phyloP scores from a whole-genome alignment of 257 asterid genomes.

The Solanum phureja region DNA sequence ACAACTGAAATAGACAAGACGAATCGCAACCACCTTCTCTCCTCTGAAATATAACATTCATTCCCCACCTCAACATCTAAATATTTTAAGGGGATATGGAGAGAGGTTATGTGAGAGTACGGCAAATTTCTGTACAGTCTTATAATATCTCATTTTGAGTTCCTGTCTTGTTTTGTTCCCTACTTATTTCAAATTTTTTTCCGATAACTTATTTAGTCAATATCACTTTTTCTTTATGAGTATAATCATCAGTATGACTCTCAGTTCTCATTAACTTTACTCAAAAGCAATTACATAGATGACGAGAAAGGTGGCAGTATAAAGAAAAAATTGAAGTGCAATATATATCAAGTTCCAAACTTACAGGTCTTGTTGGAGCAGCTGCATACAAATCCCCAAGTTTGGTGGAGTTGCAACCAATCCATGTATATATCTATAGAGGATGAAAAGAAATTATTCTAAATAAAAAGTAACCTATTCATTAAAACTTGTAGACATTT shows the following conservation, averaged over 20 bases:
- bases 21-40: background rate
- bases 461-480: background rate
- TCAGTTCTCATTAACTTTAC: too few relatives aligned
- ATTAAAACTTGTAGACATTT: too few relatives aligned
- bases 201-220: background rate
- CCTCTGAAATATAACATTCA: background rate
- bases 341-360: conserved; percentile 10
- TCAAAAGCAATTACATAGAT: background rate
- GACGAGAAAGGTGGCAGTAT: background rate
- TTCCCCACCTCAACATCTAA: background rate
- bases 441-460: background rate
- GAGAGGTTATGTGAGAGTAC: background rate
- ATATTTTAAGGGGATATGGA: background rate
- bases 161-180: background rate
- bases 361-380: conserved; percentile 71
- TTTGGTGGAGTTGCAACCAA: conserved; percentile 80
- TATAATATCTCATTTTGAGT: background rate
- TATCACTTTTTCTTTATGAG: background rate
- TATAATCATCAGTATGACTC: background rate
- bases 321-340: background rate
- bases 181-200: background rate
- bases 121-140: background rate
- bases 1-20: background rate
- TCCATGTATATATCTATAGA: conserved; percentile 74
- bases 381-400: conserved; percentile 91